Percentiles rank a stretch among this genome's conserved stretches.
Conservation (phyloP, 495 filamentous ascomycete species). For the Neurospora sp. region DNA sequence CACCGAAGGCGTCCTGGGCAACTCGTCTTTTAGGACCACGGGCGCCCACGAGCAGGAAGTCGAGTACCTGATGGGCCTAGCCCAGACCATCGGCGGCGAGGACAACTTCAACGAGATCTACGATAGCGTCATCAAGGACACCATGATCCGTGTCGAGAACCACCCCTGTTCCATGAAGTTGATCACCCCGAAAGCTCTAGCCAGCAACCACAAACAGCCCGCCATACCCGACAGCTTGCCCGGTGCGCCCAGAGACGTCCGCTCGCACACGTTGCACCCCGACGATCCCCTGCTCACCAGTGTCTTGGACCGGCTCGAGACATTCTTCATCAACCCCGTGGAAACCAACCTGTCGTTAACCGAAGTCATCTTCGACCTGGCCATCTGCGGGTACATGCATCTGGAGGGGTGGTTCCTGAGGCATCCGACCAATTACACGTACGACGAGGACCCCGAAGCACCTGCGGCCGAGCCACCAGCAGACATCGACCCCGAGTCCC, state of each 20-base stretch:
- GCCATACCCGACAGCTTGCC: slow-evolving; percentile 41
- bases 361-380: slow-evolving; percentile 69
- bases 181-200: slow-evolving; percentile 43
- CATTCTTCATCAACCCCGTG: slow-evolving; percentile 81
- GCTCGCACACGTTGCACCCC: slow-evolving; percentile 48
- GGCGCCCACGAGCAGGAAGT: slow-evolving; percentile 76
- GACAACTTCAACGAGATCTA: slow-evolving; percentile 69
- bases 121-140: slow-evolving; percentile 73
- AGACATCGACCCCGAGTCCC: slow-evolving; percentile 21
- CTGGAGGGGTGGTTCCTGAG: slow-evolving; percentile 87
- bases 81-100: slow-evolving; percentile 59
- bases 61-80: slow-evolving; percentile 60
- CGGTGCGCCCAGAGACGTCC: slow-evolving; percentile 44
- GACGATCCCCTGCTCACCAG: slow-evolving; percentile 70
- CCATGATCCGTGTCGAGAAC: slow-evolving; percentile 63
- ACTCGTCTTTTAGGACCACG: slow-evolving; percentile 51
- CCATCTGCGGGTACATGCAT: slow-evolving; percentile 69
- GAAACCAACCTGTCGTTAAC: slow-evolving; percentile 84
- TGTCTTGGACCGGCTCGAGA: slow-evolving; percentile 56
- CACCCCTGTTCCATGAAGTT: slow-evolving; percentile 60
- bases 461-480: slow-evolving; percentile 1
- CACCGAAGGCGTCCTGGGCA: slow-evolving; percentile 43
- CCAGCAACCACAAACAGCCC: slow-evolving; percentile 39
- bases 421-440: slow-evolving; percentile 52
- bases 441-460: slow-evolving; percentile 27